Conservation (phyloP, 768 basidiomycete genomes). For the Lentinula sp. region DNA sequence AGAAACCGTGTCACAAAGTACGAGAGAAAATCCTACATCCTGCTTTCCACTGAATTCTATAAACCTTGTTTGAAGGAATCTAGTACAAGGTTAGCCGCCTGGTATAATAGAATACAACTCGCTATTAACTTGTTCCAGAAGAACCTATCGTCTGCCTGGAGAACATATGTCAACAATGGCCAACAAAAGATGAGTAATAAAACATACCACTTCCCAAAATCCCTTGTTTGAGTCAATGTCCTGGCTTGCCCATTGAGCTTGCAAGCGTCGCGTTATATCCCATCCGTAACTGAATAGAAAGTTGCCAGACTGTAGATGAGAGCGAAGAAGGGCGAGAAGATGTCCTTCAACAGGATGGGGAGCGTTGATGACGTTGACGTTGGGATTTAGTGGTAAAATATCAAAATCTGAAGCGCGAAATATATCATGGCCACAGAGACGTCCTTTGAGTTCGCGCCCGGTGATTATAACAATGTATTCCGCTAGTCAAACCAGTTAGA, state of each 20-base stretch:
- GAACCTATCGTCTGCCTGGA: slow-evolving; percentile 88
- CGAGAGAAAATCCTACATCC: slow-evolving; percentile 48
- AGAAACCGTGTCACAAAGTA: neutral
- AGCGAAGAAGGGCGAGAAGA: slow-evolving; percentile 78
- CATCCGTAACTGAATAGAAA: slow-evolving; percentile 90
- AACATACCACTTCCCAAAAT: slow-evolving; percentile 75
- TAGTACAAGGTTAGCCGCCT: slow-evolving; percentile 8
- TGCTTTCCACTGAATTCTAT: slow-evolving; percentile 40
- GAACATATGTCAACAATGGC: neutral
- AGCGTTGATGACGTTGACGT: slow-evolving; percentile 58
- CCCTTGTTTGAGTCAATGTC: slow-evolving; percentile 47
- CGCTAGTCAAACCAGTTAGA: slow-evolving; percentile 40
- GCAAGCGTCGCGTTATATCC: slow-evolving; percentile 84
- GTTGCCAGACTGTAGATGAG: slow-evolving; percentile 72
- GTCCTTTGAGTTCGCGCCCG: slow-evolving; percentile 69
- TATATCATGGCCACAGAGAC: slow-evolving; percentile 80
- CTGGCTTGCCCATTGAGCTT: slow-evolving; percentile 66
- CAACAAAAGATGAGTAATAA: neutral
- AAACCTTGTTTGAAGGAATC: slow-evolving; percentile 32
- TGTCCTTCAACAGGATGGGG: slow-evolving; percentile 87
- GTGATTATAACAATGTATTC: slow-evolving; percentile 92
- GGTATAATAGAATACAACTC: neutral
- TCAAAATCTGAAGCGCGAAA: slow-evolving; percentile 90
- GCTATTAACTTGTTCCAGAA: slow-evolving; percentile 86
- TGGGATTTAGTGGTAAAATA: slow-evolving; percentile 78